phyloP scores from a whole-genome alignment of 73 alveolate genomes.

The Paramecium octaurelia region DNA sequence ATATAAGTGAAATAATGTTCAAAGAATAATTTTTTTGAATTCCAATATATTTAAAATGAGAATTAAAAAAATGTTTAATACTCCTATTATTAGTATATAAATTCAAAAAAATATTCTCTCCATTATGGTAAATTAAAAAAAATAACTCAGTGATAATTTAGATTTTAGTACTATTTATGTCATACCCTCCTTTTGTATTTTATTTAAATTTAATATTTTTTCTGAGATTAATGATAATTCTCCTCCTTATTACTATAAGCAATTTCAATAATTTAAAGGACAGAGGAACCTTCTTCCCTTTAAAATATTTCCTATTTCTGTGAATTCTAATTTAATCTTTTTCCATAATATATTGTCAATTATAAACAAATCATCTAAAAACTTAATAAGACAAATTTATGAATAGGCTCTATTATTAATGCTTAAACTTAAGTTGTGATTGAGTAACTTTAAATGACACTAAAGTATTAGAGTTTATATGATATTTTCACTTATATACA shows the following conservation, averaged over 20 bases:
- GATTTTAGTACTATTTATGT: neutral
- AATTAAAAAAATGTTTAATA: too few relatives aligned
- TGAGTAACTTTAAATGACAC: neutral
- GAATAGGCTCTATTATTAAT: neutral
- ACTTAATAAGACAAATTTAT: too few relatives aligned
- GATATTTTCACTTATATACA: neutral
- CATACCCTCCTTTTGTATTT: neutral
- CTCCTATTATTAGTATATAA: neutral
- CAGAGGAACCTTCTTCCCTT: neutral
- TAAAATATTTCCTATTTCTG: neutral
- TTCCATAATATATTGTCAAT: neutral
- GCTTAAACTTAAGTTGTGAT: neutral
- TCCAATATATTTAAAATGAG: neutral
- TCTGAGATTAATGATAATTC: neutral
- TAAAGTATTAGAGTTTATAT: too few relatives aligned
- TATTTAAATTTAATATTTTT: too few relatives aligned
- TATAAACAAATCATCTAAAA: too few relatives aligned
- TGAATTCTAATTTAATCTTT: too few relatives aligned
- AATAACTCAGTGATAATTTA: too few relatives aligned
- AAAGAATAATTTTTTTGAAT: neutral
- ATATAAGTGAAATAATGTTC: neutral
- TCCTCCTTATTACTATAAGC: neutral
- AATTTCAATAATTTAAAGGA: too few relatives aligned
- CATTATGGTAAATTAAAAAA: too few relatives aligned
- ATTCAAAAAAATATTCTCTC: neutral